Base-by-base conservation (phyloP, 495 filamentous ascomycete genomes). In the Astrothelium subdiscretum region DNA sequence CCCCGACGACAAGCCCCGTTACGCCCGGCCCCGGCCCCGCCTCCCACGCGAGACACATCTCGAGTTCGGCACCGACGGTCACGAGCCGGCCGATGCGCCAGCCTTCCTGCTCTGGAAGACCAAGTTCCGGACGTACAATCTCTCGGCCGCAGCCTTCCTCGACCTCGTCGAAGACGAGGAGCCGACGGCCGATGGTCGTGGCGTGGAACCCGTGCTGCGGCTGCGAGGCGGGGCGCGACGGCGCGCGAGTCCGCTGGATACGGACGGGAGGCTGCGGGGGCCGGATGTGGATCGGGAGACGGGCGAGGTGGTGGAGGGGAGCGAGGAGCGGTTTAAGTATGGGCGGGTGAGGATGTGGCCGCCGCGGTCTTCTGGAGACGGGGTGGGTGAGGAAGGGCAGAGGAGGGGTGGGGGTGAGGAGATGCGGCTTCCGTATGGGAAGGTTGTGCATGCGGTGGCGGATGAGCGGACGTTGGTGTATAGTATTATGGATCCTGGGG, bases 161-260 rank as follows among this genome's bases (percentile, higher is more conserved):
- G 71, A 73, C 57, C 43, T 73, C 11, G 69, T 73, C 13, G 64
- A 68, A 32, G 71, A 73, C 59, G 63, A 61, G 20, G 48, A 29
- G n/a, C n/a, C n/a, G n/a, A n/a, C n/a, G n/a, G n/a, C n/a, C n/a
- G n/a, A n/a, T n/a, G n/a, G n/a, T n/a, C n/a, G n/a, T n/a, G n/a
- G n/a, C n/a, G n/a, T n/a, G n/a, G n/a, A n/a, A n/a, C n/a, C n/a
- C n/a, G n/a, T n/a, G n/a, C n/a, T n/a, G n/a, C n/a, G n/a, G n/a
- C n/a, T n/a, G n/a, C 58, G 58, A 6, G 38, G 31, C 18, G 58
- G 8, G 15, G 31, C 8, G 2, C 27, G 58, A 5, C 27, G 58
- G n/a, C 13, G 1, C 18, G 58, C 58, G 58, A 26, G 32, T 35
- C 32, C 29, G 29, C 10, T 59, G 32, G 58, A 59, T 24, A 31